Evolutionary conservation across 768 basidiomycete genomes (phyloP).

Genomic region (Suillus hirtellus): DNA sequence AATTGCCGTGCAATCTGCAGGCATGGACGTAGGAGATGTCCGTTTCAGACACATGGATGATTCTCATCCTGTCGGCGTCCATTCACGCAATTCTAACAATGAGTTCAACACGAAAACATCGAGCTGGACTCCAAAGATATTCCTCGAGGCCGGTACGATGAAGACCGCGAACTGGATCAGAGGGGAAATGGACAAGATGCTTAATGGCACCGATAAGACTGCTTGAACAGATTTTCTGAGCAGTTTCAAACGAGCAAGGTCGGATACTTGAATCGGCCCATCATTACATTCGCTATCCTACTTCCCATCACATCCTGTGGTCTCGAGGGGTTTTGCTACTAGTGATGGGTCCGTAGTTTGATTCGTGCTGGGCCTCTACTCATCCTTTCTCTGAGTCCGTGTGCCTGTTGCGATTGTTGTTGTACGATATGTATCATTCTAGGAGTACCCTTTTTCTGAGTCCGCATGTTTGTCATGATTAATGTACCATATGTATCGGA

Average conservation of each 20-base stretch:
- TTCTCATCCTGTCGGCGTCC: slow-evolving; percentile 46
- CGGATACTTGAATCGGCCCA: slow-evolving; percentile 36
- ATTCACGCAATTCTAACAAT: slow-evolving; percentile 55
- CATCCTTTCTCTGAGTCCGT: not conserved
- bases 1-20: slow-evolving; percentile 38
- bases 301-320: slow-evolving; percentile 61
- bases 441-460: not conserved
- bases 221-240: slow-evolving; percentile 22
- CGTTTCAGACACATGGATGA: slow-evolving; percentile 26
- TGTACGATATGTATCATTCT: not conserved
- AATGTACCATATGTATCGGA: not conserved
- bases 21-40: slow-evolving; percentile 28
- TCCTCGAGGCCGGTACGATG: slow-evolving; percentile 49
- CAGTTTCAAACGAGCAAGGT: slow-evolving; percentile 38
- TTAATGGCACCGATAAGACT: slow-evolving; percentile 11
- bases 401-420: not conserved
- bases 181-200: slow-evolving; percentile 33
- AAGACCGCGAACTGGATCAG: slow-evolving; percentile 50
- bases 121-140: slow-evolving; percentile 43
- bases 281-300: slow-evolving; percentile 49
- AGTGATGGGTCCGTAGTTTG: not conserved
- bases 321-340: slow-evolving; percentile 13
- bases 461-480: not conserved
- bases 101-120: slow-evolving; percentile 31
- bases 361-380: not conserved